A percentile compares a stretch with the other conserved stretches of the same genome.
Evolutionary conservation across 371 early-diverging fungal genomes (phyloP).

Genomic region (Dentiscutata heterogama): DNA sequence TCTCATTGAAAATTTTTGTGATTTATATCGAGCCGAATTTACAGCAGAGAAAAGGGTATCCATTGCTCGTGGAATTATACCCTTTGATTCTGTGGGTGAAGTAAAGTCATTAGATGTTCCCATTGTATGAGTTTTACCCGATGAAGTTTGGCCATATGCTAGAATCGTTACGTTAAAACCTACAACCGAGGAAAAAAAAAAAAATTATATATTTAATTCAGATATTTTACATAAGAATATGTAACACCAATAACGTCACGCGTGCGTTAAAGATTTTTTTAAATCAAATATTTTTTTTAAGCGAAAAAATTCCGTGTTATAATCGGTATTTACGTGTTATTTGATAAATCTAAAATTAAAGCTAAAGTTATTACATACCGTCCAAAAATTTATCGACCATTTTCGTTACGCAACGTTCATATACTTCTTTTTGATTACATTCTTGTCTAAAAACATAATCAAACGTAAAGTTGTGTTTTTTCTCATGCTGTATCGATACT

Average conservation of each 20-base stretch:
- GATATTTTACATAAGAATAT: no score
- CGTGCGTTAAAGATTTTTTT: no score
- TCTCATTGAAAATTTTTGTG: slow-evolving; percentile 49
- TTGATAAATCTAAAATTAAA: no score
- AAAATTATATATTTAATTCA: not conserved
- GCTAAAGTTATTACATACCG: slow-evolving; percentile 59
- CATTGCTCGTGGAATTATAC: slow-evolving; percentile 95
- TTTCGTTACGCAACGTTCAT: slow-evolving; percentile 72
- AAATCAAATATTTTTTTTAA: no score
- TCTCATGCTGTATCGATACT: slow-evolving; percentile 27
- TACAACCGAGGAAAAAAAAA: not conserved
- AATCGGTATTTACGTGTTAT: no score
- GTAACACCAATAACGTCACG: no score
- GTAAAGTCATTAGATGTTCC: slow-evolving; percentile 64
- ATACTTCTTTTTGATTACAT: slow-evolving; percentile 80
- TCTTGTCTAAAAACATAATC: slow-evolving; percentile 81
- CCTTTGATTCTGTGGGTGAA: slow-evolving; percentile 52
- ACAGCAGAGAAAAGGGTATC: slow-evolving; percentile 75
- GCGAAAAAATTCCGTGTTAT: no score
- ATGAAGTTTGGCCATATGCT: slow-evolving; percentile 88
- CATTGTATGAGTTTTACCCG: slow-evolving; percentile 99
- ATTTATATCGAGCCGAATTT: slow-evolving; percentile 32
- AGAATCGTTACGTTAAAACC: slow-evolving; percentile 65
- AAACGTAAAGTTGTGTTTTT: slow-evolving; percentile 76
- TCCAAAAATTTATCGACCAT: slow-evolving; percentile 89